Evolutionary conservation across 148 eudicot genomes (phyloP).

Genomic region (Camellia sinensis): DNA sequence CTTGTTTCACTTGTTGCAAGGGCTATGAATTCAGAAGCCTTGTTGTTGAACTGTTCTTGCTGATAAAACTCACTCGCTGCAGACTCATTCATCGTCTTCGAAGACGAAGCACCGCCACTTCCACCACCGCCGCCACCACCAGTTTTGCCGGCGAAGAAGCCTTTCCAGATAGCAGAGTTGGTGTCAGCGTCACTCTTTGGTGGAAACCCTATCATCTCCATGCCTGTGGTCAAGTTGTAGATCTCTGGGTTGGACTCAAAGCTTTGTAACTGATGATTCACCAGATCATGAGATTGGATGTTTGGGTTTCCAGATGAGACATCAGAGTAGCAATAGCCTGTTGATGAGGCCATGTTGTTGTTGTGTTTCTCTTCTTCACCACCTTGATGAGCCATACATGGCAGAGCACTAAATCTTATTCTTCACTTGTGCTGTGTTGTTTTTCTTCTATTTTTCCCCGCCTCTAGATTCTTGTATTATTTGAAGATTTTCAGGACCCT

Average conservation of each 20-base stretch:
- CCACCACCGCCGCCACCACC: not conserved
- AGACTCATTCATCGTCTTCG: not conserved
- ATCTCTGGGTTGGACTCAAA: constrained; percentile 54
- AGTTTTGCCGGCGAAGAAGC: constrained; percentile 17
- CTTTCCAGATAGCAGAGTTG: constrained; percentile 29
- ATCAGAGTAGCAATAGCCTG: constrained; percentile 38
- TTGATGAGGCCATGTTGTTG: constrained; percentile 34
- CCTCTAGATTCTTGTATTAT: not conserved
- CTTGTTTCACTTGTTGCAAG: too few species aligned
- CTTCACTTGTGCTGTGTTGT: not conserved
- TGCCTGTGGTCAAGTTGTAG: constrained; percentile 47
- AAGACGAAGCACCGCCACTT: constrained; percentile 15
- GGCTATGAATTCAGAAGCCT: too few species aligned
- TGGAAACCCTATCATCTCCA: constrained; percentile 65
- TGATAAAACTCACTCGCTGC: constrained; percentile 16
- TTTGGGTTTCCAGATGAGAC: constrained; percentile 20
- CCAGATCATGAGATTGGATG: constrained; percentile 26
- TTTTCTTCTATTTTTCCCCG: not conserved
- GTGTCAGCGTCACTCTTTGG: constrained; percentile 19
- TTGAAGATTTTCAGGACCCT: constrained; percentile 6
- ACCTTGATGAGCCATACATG: constrained; percentile 19
- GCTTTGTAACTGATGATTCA: constrained; percentile 25
- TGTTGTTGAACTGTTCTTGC: not conserved
- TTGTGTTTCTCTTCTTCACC: constrained; percentile 35
- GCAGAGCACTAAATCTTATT: not conserved